phyloP scores from a whole-genome alignment of 495 filamentous ascomycete species.

The Tuber melanosporum region DNA sequence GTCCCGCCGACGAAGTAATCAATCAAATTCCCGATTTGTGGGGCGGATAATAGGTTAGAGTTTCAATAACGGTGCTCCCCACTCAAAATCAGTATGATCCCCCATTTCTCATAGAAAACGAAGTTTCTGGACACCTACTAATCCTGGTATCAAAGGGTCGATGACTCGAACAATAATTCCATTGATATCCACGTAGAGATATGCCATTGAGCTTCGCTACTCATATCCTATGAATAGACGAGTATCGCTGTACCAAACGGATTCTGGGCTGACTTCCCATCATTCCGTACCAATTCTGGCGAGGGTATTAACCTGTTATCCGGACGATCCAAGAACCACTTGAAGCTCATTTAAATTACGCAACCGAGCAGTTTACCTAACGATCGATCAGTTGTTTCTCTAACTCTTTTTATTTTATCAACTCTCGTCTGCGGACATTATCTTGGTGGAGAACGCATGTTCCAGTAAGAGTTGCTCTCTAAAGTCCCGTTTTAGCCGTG shows the following conservation, averaged over 20 bases:
- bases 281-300: neutral
- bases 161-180: slow-evolving; percentile 1
- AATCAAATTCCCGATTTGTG: slow-evolving; percentile 31
- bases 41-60: slow-evolving; percentile 32
- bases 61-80: slow-evolving; percentile 14
- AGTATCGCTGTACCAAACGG: neutral
- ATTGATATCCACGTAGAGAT: slow-evolving; percentile 4
- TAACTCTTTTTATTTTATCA: slow-evolving; percentile 4
- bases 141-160: neutral
- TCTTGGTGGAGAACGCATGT: neutral
- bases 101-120: slow-evolving; percentile 24
- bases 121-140: slow-evolving; percentile 7
- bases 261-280: neutral
- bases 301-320: neutral
- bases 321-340: slow-evolving; percentile 6
- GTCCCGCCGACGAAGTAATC: slow-evolving; percentile 21
- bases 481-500: slow-evolving; percentile 3
- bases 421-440: slow-evolving; percentile 2
- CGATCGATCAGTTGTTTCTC: slow-evolving; percentile 6
- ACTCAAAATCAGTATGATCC: slow-evolving; percentile 24
- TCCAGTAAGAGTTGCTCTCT: neutral
- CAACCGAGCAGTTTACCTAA: slow-evolving; percentile 5
- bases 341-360: neutral
- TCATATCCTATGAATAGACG: neutral
- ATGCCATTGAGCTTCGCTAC: slow-evolving; percentile 3